Conservation (phyloP, 2,329 filamentous ascomycete species). For the Huntiella savannae region DNA sequence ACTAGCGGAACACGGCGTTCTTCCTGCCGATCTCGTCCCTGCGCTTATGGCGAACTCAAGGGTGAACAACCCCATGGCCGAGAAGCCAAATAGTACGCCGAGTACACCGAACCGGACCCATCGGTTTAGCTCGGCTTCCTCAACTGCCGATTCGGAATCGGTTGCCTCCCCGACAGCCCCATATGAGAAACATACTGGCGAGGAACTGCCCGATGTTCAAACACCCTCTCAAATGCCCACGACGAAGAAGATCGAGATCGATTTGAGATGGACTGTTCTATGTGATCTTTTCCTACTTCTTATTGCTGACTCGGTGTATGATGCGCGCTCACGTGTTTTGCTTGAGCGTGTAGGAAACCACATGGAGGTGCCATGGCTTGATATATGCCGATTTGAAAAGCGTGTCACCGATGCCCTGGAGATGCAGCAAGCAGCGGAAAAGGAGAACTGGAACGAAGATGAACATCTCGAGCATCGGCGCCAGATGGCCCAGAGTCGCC, state of each 20-base stretch:
- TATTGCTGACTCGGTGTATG: slow-evolving; percentile 91
- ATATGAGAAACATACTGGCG: slow-evolving; percentile 43
- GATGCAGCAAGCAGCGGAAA: slow-evolving; percentile 87
- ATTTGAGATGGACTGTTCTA: slow-evolving; percentile 88
- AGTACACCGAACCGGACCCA: slow-evolving; percentile 7
- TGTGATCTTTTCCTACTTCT: slow-evolving; percentile 89
- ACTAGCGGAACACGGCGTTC: slow-evolving; percentile 75
- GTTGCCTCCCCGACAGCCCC: slow-evolving; percentile 34
- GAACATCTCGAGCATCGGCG: slow-evolving; percentile 77
- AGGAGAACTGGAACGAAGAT: slow-evolving; percentile 95
- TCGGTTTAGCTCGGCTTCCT: slow-evolving; percentile 13
- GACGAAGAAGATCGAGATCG: slow-evolving; percentile 77
- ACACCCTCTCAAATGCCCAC: slow-evolving; percentile 67
- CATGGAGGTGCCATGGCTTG: slow-evolving; percentile 70
- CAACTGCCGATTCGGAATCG: slow-evolving; percentile 21
- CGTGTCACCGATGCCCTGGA: slow-evolving; percentile 89
- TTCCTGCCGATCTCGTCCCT: slow-evolving; percentile 65
- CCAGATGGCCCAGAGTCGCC: slow-evolving; percentile 61
- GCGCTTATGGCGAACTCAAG: slow-evolving; percentile 79
- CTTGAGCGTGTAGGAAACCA: slow-evolving; percentile 67
- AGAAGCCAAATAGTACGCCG: slow-evolving; percentile 15
- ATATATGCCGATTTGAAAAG: slow-evolving; percentile 94
- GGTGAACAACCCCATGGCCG: slow-evolving; percentile 79
- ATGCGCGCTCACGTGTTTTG: slow-evolving; percentile 67
- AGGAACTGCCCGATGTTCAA: slow-evolving; percentile 60